Evolutionary conservation across 1,284 basidiomycete genomes (phyloP), one percentile per base, ranked within the genome.

Genomic region (Ustilago loliicola): DNA sequence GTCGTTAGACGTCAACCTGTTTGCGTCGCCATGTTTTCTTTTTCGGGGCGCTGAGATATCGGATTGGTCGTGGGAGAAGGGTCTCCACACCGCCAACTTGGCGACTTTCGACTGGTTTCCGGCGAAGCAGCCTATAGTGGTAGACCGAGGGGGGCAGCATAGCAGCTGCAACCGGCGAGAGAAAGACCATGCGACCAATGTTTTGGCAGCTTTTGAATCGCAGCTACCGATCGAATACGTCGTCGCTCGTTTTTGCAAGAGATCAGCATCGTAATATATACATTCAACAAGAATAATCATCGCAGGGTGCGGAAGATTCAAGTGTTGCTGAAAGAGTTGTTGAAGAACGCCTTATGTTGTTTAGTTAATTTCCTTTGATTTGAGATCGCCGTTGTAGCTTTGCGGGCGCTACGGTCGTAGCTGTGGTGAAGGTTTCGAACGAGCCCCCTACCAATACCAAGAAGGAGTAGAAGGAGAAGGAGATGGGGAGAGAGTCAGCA

Each of bases 331-430:
- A 75, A 75, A 10, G 72, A 17, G 56, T 70, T 69, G 63, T 75
- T 70, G 60, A 75, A 75, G 47, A 75, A 75, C 30, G 63, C 38
- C 51, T 75, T 75, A 32, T 65, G 66, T 57, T 63, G 60, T 45
- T 70, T 70, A 13, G 36, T 29, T 21, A 68, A 23, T 40, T 70
- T 60, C 19, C 63, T 47, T 47, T 61, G 59, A 30, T 30, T 29
- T 2, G 51, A 57, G 15, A 11, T 57, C 19, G 9, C 11, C 38
- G 21, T 32, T 15, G 42, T 3, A n/a, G n/a, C 8, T 54, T 29
- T 27, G 40, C 51, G 25, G 62, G 6, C 0, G 71, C 34, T 34
- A 58, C 53, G 50, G 48, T 53, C 0, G 61, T 64, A 45, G 40
- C 48, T 0, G 61, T 61, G 7, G 72, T 23, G 53, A 61, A 47